Base-by-base conservation (phyloP, 768 basidiomycete species). In the Hysterangium stoloniferum region DNA sequence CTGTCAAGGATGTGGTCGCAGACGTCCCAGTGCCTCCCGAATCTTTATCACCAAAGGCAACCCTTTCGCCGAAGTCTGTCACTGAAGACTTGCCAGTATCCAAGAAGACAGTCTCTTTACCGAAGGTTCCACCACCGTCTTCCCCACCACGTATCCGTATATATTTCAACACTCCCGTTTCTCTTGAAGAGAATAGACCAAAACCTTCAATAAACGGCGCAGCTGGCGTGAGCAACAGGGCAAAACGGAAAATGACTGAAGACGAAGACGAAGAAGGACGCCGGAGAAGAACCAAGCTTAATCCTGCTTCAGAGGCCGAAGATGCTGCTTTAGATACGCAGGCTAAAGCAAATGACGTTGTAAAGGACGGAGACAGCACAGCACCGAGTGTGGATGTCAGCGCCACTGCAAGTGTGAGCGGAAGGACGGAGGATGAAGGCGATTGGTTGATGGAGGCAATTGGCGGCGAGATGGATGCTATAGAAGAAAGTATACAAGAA, bases 371-470 rank as follows among this genome's bases (percentile, higher is more conserved):
- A 40, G 67, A 63, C 47, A 88, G 84, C 59, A 77, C 74, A 49
- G 78, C 85, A 44, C 84, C 85, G 57, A 82, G 84, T 44, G 74
- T 75, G n/a, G 71, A 52, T 20, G 38, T 45, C 31, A 54, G 54
- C 31, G 48, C 42, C 9, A 38, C 44, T 32, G 46, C 46, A 2
- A 53, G 52, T 19, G 46, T 40, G 6, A 49, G 45, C 36, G 45
- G 42, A 8, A 43, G 52, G 19, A 72, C 78, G 29, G 65, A 67
- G 29, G 86, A 84, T 65, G 87, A 90, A 64, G 82, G 73, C 47
- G 87, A 90, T 66, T 90, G 87, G 87, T 72, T 89, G 36, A 89
- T 90, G 87, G 87, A 86, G 62, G 86, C 87, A 45, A 90, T 89
- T 58, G 81, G 75, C 51, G 83, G 82, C 62, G 82, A 77, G 58